Conservation (phyloP, 306 rosid genomes). For the Astragalus membranaceus region DNA sequence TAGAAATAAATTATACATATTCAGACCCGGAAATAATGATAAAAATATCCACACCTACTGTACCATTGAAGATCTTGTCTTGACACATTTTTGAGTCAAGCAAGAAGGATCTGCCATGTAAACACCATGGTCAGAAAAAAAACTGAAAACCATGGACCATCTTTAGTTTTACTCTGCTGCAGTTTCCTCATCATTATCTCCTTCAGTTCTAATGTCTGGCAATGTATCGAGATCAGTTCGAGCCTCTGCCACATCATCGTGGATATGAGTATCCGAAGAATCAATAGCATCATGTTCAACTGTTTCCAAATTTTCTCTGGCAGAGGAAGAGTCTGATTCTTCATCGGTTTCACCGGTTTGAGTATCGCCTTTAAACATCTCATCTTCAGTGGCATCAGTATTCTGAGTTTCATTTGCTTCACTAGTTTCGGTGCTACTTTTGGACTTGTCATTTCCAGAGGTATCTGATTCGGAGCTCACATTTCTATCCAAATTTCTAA, state of each 20-base stretch:
- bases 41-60: constrained; percentile 27
- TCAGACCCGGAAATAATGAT: constrained; percentile 16
- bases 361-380: constrained; percentile 25
- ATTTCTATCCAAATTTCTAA: constrained; percentile 17
- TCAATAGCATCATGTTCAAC: constrained; percentile 62
- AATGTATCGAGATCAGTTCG: constrained; percentile 64
- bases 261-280: constrained; percentile 46
- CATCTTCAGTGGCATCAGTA: constrained; percentile 29
- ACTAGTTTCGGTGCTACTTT: constrained; percentile 18
- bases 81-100: constrained; percentile 29
- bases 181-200: constrained; percentile 45
- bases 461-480: constrained; percentile 27
- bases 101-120: constrained; percentile 8
- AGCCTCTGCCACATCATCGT: constrained; percentile 35
- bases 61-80: constrained; percentile 29
- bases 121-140: constrained; percentile 10
- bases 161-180: constrained; percentile 53
- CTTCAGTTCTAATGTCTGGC: constrained; percentile 51
- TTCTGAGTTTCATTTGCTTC: constrained; percentile 15
- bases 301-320: constrained; percentile 25
- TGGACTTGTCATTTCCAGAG: constrained; percentile 32
- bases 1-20: constrained; percentile 38
- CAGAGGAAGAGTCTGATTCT: constrained; percentile 28
- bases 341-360: constrained; percentile 27
- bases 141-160: constrained; percentile 14